phyloP scores from a whole-genome alignment of 352 stramenopile genomes.

The Nothophytophthora sp. region DNA sequence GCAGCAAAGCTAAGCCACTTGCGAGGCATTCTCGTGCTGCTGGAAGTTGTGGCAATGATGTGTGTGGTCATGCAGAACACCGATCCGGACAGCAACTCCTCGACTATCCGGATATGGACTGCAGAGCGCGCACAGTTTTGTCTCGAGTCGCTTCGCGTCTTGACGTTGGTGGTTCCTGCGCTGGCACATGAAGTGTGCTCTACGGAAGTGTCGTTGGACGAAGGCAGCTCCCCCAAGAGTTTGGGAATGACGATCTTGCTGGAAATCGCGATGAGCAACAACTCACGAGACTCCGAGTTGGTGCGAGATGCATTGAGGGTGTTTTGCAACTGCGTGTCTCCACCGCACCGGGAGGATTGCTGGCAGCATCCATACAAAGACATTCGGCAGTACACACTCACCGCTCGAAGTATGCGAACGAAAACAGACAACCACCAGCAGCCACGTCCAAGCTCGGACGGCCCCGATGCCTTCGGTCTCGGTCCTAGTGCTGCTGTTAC shows the following conservation, averaged over 20 bases:
- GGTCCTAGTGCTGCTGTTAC: slow-evolving; percentile 2
- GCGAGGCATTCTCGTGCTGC: slow-evolving; percentile 71
- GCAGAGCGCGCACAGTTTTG: slow-evolving; percentile 82
- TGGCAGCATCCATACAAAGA: slow-evolving; percentile 88
- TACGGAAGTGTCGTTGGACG: slow-evolving; percentile 64
- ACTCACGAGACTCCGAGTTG: slow-evolving; percentile 69
- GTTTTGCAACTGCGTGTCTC: slow-evolving; percentile 85
- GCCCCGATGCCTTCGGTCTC: background rate
- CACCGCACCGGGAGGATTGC: slow-evolving; percentile 75
- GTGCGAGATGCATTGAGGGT: slow-evolving; percentile 74
- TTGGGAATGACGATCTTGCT: slow-evolving; percentile 73
- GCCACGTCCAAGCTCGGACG: slow-evolving; percentile 11
- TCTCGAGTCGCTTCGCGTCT: slow-evolving; percentile 68
- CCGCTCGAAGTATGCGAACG: slow-evolving; percentile 65
- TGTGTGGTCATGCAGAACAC: slow-evolving; percentile 54
- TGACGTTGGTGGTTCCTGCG: slow-evolving; percentile 73
- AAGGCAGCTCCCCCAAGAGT: slow-evolving; percentile 36
- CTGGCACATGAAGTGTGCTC: slow-evolving; percentile 78
- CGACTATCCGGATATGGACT: slow-evolving; percentile 64
- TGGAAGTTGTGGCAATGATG: slow-evolving; percentile 80
- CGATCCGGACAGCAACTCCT: slow-evolving; percentile 56
- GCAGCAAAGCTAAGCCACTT: slow-evolving; percentile 77
- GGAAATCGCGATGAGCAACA: slow-evolving; percentile 76
- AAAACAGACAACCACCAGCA: slow-evolving; percentile 32
- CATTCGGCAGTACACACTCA: slow-evolving; percentile 79